Evolutionary conservation across 2,329 filamentous ascomycete species (phyloP).

Genomic region (Scedosporium boydii): DNA sequence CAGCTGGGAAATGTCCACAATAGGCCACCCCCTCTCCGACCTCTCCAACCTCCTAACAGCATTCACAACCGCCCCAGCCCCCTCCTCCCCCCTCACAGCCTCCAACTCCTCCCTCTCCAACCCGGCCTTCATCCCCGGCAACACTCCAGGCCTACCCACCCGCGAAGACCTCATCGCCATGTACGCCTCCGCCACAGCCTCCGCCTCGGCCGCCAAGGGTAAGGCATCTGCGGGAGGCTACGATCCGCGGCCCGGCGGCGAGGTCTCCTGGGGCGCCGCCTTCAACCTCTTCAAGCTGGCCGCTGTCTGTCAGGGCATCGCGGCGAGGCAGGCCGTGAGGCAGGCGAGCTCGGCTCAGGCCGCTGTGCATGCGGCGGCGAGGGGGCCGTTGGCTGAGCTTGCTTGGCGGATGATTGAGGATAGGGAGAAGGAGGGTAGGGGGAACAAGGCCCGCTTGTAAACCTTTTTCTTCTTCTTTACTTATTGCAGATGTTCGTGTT

Average conservation of each 20-base stretch:
- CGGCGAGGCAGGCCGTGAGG: slow-evolving; percentile 70
- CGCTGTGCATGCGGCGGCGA: slow-evolving; percentile 57
- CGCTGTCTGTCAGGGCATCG: slow-evolving; percentile 76
- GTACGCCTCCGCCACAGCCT: slow-evolving; percentile 19
- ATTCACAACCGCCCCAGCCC: slow-evolving; percentile 25
- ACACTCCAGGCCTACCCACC: slow-evolving; percentile 52
- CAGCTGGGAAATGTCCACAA: slow-evolving; percentile 94
- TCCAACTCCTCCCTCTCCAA: slow-evolving; percentile 10
- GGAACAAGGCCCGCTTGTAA: slow-evolving; percentile 3
- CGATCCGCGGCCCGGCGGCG: slow-evolving; percentile 45
- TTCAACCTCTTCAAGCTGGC: slow-evolving; percentile 53
- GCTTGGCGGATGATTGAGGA: slow-evolving; percentile 65
- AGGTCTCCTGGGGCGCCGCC: slow-evolving; percentile 51
- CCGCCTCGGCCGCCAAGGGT: background rate
- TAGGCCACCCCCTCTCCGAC: slow-evolving; percentile 92
- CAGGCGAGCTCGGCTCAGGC: slow-evolving; percentile 88
- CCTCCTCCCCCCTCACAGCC: slow-evolving; percentile 12
- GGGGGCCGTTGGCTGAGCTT: slow-evolving; percentile 63
- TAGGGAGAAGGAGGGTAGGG: slow-evolving; percentile 2
- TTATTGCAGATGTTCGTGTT: background rate
- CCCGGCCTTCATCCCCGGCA: slow-evolving; percentile 50
- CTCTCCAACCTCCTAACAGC: slow-evolving; percentile 62
- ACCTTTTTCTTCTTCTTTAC: background rate
- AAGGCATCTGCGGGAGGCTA: slow-evolving; percentile 48
- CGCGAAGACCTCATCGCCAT: slow-evolving; percentile 30